Evolutionary conservation across 2,329 filamentous ascomycete species (phyloP).

Genomic region (Paecilomyces variotii): DNA sequence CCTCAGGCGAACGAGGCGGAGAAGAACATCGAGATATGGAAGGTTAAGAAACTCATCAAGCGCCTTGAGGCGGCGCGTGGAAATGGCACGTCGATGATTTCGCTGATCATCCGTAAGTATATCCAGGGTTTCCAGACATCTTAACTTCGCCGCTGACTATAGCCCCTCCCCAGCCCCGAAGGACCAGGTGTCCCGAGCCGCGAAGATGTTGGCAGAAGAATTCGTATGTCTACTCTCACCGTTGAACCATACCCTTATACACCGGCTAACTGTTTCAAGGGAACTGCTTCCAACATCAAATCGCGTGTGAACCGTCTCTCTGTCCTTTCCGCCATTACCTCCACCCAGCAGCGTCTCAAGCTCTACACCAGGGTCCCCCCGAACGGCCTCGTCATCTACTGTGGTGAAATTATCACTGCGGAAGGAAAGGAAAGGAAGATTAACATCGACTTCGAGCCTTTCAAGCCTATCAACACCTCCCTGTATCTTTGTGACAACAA

Average conservation of each 20-base stretch:
- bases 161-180: conserved; percentile 63
- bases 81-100: conserved; percentile 99
- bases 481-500: conserved; percentile 99
- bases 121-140: conserved; percentile 5
- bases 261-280: conserved; percentile 43
- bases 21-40: conserved; percentile 85
- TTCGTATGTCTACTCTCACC: conserved; percentile 55
- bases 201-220: conserved; percentile 99
- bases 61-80: conserved; percentile 92
- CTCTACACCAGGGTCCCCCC: conserved; percentile 98
- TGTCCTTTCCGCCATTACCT: conserved; percentile 95
- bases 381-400: conserved; percentile 97
- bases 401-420: conserved; percentile 98
- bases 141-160: conserved; percentile 12
- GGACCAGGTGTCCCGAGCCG: conserved; percentile 90
- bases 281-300: conserved; percentile 98
- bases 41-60: conserved; percentile 99
- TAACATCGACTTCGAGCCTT: conserved; percentile 99
- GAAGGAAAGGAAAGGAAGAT: conserved; percentile 99
- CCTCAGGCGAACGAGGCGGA: conserved; percentile 79
- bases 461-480: conserved; percentile 99
- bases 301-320: conserved; percentile 98
- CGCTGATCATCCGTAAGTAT: conserved; percentile 86
- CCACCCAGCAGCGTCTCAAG: conserved; percentile 97
- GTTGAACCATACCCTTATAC: neutral